A percentile compares a stretch with the other conserved stretches of the same genome.
Evolutionary conservation across 179 eudicot species (phyloP).

Genomic region (Beta lomatogona): DNA sequence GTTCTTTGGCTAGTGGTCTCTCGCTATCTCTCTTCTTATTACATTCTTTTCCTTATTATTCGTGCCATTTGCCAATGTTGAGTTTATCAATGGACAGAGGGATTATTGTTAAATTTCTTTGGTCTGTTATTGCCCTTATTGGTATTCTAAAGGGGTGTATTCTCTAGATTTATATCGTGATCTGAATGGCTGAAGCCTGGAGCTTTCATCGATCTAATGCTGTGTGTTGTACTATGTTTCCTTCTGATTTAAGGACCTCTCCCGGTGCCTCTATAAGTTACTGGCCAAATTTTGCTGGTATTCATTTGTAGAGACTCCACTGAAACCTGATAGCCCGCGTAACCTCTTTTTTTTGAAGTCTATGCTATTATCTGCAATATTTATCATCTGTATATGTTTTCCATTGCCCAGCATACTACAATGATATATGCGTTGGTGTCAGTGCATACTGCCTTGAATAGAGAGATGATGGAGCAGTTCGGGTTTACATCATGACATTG

Average conservation of each 20-base stretch:
- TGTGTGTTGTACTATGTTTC: not conserved
- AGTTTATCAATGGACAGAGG: no score
- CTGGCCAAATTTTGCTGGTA: not conserved
- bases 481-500: slow-evolving; percentile 94
- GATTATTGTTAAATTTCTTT: no score
- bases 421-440: slow-evolving; percentile 89
- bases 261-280: not conserved
- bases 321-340: not conserved
- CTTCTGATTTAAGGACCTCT: not conserved
- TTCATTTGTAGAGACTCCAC: not conserved
- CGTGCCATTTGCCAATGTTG: no score
- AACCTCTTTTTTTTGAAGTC: not conserved
- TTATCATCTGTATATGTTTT: slow-evolving; percentile 11
- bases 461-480: slow-evolving; percentile 71
- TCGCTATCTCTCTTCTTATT: no score
- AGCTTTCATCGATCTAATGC: no score
- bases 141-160: no score
- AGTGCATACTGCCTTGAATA: slow-evolving; percentile 92
- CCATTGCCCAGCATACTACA: slow-evolving; percentile 51
- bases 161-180: no score
- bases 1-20: no score
- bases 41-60: no score
- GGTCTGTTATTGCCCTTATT: no score
- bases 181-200: no score
- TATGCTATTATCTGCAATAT: slow-evolving; percentile 7